Base-by-base conservation (phyloP, 345 rosid species). In the Eucalyptus brandiana region DNA sequence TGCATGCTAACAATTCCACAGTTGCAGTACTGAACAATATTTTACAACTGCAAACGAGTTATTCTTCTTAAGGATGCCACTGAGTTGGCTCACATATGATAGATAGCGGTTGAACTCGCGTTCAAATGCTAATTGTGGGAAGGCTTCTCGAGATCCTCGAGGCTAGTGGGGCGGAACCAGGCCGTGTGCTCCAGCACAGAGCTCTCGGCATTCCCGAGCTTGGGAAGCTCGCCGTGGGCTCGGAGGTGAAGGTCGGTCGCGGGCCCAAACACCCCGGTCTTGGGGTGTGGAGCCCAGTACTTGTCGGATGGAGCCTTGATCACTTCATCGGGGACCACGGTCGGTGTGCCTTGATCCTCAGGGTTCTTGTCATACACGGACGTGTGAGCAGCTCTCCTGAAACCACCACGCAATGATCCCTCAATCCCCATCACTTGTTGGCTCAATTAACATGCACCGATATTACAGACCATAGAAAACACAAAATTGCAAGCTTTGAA, bases 221-320 rank as follows among this genome's bases (percentile, higher is more conserved):
- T 80, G 87, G 88, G 13, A 69, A 47, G 80, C 76, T 87, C 87
- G 13, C 89, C 93, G 6, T 89, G 56, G 49, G 92, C 90, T 76
- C 91, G 7, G 92, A 8, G 49, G 50, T 65, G 91, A 18, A 90
- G 91, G 40, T 92, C 95, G 3, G 94, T 17, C 34, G 95, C 93
- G 4, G 99, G 99, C 40, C 99, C 98, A 53, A 97, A 97, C 80
- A 97, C 97, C 86, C 99, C 99, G 6, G 99, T 97, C 88, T 92
- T 92, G 4, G 99, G 99, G 89, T 97, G 96, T 13, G 99, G 99
- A n/a, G 96, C 96, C 99, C 99, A 97, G 91, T 97, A 97, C 90
- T 97, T 93, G 49, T 95, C 96, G 23, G 99, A 93, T 60, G 92
- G 90, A 28, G 95, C 94, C 91, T 93, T 87, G 86, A 97, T 95